phyloP scores from a whole-genome alignment of 2,329 filamentous ascomycete species.

The Scedosporium aurantiacum region DNA sequence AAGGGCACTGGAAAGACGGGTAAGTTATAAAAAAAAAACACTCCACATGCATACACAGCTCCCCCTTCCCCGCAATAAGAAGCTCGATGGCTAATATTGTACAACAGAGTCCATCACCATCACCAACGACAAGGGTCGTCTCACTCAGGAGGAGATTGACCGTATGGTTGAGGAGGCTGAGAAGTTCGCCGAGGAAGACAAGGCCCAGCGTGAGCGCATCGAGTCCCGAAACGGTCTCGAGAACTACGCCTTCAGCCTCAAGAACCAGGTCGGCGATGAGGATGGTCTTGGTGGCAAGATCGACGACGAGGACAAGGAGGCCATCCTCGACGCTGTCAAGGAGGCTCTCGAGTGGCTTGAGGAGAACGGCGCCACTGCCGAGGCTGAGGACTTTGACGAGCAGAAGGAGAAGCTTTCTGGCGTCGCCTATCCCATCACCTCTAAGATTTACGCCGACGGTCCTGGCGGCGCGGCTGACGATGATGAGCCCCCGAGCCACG shows the following conservation, averaged over 20 bases:
- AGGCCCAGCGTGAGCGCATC: constrained; percentile 93
- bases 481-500: constrained; percentile 64
- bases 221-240: constrained; percentile 93
- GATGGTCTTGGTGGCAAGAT: constrained; percentile 98
- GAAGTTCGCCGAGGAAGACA: constrained; percentile 98
- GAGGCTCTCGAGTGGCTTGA: constrained; percentile 95
- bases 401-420: constrained; percentile 98
- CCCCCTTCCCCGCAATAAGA: not conserved
- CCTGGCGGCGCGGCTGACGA: constrained; percentile 51
- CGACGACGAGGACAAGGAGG: constrained; percentile 96
- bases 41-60: no score
- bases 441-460: constrained; percentile 77
- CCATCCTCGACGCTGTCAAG: constrained; percentile 91
- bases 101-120: constrained; percentile 67
- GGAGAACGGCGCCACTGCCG: constrained; percentile 78
- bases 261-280: constrained; percentile 98
- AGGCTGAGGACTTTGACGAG: constrained; percentile 93
- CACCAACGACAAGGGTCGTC: constrained; percentile 98
- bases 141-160: constrained; percentile 93
- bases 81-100: not conserved
- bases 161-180: constrained; percentile 98
- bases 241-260: constrained; percentile 98
- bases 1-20: constrained; percentile 90
- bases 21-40: not conserved
- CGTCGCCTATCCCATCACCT: constrained; percentile 96